Percentiles rank a stretch among this genome's conserved stretches.
Evolutionary conservation across 1,139 yeast species (phyloP).

Genomic region (Casaregolazyma lundiana): DNA sequence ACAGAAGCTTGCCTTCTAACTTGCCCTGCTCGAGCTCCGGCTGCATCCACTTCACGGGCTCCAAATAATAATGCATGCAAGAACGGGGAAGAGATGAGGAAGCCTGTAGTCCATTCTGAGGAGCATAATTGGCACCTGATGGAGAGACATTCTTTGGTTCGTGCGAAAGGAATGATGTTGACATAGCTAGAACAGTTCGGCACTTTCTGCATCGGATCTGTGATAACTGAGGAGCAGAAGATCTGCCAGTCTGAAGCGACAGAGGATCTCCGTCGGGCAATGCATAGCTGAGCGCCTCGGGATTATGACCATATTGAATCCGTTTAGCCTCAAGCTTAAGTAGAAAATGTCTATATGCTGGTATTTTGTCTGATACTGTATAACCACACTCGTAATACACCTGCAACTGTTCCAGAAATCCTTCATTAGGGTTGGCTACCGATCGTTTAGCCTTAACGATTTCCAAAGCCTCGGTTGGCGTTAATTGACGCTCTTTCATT

Average conservation of each 20-base stretch:
- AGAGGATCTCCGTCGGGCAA: slow-evolving; percentile 8
- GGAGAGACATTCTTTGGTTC: slow-evolving; percentile 16
- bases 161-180: slow-evolving; percentile 25
- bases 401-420: slow-evolving; percentile 68
- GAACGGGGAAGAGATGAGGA: slow-evolving; percentile 53
- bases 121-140: slow-evolving; percentile 15
- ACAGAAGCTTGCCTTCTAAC: slow-evolving; percentile 77
- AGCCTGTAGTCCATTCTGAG: slow-evolving; percentile 32
- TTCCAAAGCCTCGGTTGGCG: slow-evolving; percentile 58
- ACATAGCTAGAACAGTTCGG: slow-evolving; percentile 28
- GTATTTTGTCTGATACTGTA: slow-evolving; percentile 35
- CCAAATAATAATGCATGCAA: slow-evolving; percentile 84
- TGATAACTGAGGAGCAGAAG: slow-evolving; percentile 5
- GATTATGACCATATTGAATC: slow-evolving; percentile 27
- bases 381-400: slow-evolving; percentile 52
- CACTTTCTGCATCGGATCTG: slow-evolving; percentile 34
- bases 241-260: not conserved
- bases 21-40: slow-evolving; percentile 61
- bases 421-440: slow-evolving; percentile 65
- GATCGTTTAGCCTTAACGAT: slow-evolving; percentile 62
- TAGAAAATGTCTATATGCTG: slow-evolving; percentile 51
- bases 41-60: slow-evolving; percentile 91
- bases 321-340: slow-evolving; percentile 37
- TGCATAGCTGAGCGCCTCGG: slow-evolving; percentile 16
- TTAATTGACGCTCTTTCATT: slow-evolving; percentile 65